Evolutionary conservation across 139 green algal genomes (phyloP), one percentile per base, ranked within the genome.

Genomic region (Micromonas pusilla): DNA sequence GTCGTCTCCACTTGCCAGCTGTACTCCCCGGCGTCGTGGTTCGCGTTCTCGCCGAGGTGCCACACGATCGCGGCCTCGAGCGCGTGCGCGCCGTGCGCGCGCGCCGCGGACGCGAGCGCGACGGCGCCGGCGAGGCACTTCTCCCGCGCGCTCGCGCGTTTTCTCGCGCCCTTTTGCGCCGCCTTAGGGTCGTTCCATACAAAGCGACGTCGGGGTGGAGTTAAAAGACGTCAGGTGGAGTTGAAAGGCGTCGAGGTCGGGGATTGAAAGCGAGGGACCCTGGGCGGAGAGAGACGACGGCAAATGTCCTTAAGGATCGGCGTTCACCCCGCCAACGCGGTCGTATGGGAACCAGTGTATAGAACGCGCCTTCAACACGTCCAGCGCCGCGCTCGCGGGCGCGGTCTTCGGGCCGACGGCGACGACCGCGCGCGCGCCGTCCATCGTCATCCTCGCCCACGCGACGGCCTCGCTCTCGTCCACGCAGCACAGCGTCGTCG

Each of bases 11-110:
- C 75, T 73, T 78, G 57, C 80, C 80, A 84, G 30, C 73, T 73
- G 66, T 84, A 84, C 75, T 84, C 80, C 76, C 32, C 74, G 16
- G 80, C 80, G 5, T 63, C 73, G 68, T 75, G 82, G 80, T 84
- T 84, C 19, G 80, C 74, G 52, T 84, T 82, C 74, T 84, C 80
- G n/a, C 80, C 80, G 32, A 84, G 73, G 57, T 82, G 82, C 74
- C 74, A 84, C 30, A 82, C 52, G 5, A 36, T 9, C 30, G 63
- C 63, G 9, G 26, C 28, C 63, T 38, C 63, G 63, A 70, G 45
- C 45, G 45, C 45, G 45, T 9, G 45, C 45, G 45, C 45, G 45
- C 16, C 45, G 9, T 57, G 45, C 9, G 45, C 45, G 45, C 45
- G 45, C 9, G 45, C 45, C 9, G 16, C 16, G 9, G 9, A 16